Conservation (phyloP, 164 flowering plant species). For the Macadamia tetraphylla region DNA sequence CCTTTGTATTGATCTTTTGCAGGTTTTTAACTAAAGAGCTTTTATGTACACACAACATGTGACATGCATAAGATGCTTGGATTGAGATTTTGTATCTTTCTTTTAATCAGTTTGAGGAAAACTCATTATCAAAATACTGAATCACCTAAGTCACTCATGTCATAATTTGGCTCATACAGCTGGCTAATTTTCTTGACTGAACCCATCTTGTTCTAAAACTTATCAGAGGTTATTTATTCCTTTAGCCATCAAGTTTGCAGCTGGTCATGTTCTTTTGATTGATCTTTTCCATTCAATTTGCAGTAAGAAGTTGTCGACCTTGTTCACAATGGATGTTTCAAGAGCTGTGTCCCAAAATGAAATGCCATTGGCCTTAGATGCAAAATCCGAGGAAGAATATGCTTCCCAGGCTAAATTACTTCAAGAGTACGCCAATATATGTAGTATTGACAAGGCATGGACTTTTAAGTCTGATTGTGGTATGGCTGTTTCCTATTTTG, state of each 20-base stretch:
- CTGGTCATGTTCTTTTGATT: background rate
- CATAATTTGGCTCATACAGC: background rate
- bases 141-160: background rate
- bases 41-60: background rate
- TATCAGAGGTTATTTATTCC: background rate
- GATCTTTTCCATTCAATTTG: slow-evolving; percentile 7
- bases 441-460: slow-evolving; percentile 83
- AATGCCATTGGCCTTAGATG: slow-evolving; percentile 41
- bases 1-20: too few relatives aligned
- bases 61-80: background rate
- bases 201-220: background rate
- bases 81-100: background rate
- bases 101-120: background rate
- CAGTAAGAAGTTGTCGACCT: slow-evolving; percentile 24
- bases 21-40: too few relatives aligned
- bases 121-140: background rate
- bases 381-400: slow-evolving; percentile 58
- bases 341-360: slow-evolving; percentile 30
- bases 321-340: slow-evolving; percentile 43
- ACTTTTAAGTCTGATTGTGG: slow-evolving; percentile 52
- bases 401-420: slow-evolving; percentile 60
- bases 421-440: slow-evolving; percentile 54
- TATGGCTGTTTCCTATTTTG: slow-evolving; percentile 18
- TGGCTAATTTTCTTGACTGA: background rate
- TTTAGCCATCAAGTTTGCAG: background rate